Evolutionary conservation across 768 basidiomycete genomes (phyloP).

Genomic region (Mycena indigotica): DNA sequence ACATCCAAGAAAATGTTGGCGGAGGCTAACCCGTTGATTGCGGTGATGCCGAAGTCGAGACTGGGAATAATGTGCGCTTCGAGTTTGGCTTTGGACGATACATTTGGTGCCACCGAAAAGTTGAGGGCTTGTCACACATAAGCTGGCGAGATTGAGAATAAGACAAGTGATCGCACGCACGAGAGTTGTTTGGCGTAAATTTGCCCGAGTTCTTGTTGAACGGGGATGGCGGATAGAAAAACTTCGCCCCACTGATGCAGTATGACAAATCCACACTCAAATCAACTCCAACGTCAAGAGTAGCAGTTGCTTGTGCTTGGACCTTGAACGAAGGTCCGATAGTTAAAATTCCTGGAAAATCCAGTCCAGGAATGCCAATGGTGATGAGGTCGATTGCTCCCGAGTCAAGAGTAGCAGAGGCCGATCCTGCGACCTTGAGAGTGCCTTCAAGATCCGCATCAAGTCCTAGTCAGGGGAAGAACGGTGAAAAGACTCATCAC

Average conservation of each 20-base stretch:
- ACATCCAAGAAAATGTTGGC: slow-evolving; percentile 24
- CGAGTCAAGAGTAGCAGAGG: slow-evolving; percentile 24
- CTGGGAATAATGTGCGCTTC: slow-evolving; percentile 35
- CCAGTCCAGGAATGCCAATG: slow-evolving; percentile 1
- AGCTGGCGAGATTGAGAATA: background rate
- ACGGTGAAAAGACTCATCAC: background rate
- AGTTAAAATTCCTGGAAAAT: background rate
- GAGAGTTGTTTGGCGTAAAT: slow-evolving; percentile 16
- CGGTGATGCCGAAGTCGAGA: slow-evolving; percentile 31
- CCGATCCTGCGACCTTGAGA: slow-evolving; percentile 5
- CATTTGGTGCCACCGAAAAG: slow-evolving; percentile 29
- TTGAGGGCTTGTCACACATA: slow-evolving; percentile 25
- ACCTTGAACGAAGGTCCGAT: slow-evolving; percentile 18
- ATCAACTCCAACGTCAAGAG: slow-evolving; percentile 17
- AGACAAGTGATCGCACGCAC: background rate
- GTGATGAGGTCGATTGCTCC: background rate
- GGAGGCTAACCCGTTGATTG: slow-evolving; percentile 18
- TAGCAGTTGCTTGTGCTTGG: slow-evolving; percentile 4
- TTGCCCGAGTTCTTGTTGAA: background rate
- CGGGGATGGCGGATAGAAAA: slow-evolving; percentile 9
- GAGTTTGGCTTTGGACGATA: slow-evolving; percentile 27
- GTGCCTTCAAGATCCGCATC: background rate
- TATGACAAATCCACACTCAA: slow-evolving; percentile 12
- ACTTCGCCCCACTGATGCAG: slow-evolving; percentile 10
- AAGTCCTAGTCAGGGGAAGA: background rate